Evolutionary conservation across 306 rosid genomes (phyloP), one percentile per base, ranked within the genome.

Genomic region (Ziziphus jujuba): DNA sequence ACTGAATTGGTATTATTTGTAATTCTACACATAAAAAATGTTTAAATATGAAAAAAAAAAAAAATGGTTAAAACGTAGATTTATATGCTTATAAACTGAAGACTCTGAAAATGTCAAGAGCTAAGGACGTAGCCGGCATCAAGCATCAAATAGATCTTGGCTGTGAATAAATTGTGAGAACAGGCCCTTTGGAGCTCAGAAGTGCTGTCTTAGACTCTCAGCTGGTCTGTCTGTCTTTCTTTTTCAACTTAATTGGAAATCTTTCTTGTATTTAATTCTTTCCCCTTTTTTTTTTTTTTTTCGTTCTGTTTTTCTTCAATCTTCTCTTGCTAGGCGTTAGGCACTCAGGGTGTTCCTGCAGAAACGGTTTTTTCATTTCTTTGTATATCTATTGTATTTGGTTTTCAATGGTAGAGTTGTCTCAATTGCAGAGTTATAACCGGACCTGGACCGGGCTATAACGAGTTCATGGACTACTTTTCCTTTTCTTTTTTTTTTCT

Each of bases 21-120:
- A 10, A 2, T 40, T 40, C 45, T 40, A 12, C 12, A 49, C n/a
- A 50, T 44, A 25, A 63, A 61, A 20, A 40, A 1, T 43, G 56
- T 68, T 74, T 49, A 61, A 40, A 61, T 35, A 50, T 48, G 22
- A 57, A 55, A 56, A 69, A 70, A 78, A 76, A 59, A 72, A 71
- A 50, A 67, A 47, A 56, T 45, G 11, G 17, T 3, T 17, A 11
- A 3, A 11, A 10, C 5, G 5, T 11, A 13, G 13, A 47, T 3
- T 17, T 19, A 50, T 6, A 50, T 50, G 24, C 55, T 50, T 16
- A 16, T 50, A 9, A 19, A 16, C 55, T 50, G 55, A 50, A 50
- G 20, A n/a, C 2, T 8, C 55, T 50, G 55, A 16, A 50, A 50
- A 50, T 50, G 20, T 50, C 55, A 16, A 23, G 5, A 3, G 8